Conservation (phyloP, 352 stramenopile genomes). For the Phytophthora rubi region DNA sequence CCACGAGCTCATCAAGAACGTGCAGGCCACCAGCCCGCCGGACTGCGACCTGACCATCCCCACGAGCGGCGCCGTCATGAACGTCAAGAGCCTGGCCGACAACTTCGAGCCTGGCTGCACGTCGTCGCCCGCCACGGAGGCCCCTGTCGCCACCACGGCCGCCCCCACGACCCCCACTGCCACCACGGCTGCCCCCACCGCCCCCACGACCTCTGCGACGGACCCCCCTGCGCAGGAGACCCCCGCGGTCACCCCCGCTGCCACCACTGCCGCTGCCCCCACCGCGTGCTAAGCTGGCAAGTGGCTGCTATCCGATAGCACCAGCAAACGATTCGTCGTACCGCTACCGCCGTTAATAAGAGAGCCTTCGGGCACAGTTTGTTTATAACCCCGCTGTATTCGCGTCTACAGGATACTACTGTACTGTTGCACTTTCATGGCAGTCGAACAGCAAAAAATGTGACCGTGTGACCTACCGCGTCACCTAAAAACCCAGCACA, state of each 20-base stretch:
- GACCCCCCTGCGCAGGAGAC: background rate
- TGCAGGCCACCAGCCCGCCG: constrained; percentile 36
- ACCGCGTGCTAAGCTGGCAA: constrained; percentile 34
- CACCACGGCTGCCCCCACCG: constrained; percentile 10
- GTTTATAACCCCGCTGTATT: constrained; percentile 17
- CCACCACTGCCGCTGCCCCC: constrained; percentile 19
- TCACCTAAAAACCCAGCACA: background rate
- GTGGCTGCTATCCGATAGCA: constrained; percentile 20
- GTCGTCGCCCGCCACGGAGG: constrained; percentile 17
- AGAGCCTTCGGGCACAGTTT: constrained; percentile 26
- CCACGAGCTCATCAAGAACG: constrained; percentile 41
- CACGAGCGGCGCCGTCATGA: constrained; percentile 44
- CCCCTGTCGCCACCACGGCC: constrained; percentile 6
- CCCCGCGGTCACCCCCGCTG: constrained; percentile 8
- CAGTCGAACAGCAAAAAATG: constrained; percentile 6
- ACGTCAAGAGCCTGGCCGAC: constrained; percentile 43
- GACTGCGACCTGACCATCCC: constrained; percentile 50
- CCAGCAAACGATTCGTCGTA: constrained; percentile 23
- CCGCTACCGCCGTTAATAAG: constrained; percentile 32
- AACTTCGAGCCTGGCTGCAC: constrained; percentile 38
- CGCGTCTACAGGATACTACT: background rate
- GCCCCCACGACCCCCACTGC: constrained; percentile 6
- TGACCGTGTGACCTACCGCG: too few relatives aligned
- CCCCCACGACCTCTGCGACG: background rate
- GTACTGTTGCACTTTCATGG: too few relatives aligned